Evolutionary conservation across 176 grass and related monocot species (phyloP).

Genomic region (Oryza punctata): DNA sequence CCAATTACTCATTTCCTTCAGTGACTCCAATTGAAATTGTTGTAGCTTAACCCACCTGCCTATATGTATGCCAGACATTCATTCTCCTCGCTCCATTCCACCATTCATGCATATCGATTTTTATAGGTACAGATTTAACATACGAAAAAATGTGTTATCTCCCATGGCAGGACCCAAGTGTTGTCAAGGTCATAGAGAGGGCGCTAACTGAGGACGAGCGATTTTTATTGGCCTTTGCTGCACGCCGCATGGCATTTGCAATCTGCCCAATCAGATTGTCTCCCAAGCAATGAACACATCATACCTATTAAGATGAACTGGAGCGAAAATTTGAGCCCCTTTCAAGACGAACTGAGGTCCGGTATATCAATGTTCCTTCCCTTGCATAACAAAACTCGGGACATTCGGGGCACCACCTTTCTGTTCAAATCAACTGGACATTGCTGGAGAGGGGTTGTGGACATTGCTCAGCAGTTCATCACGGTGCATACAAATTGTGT

Average conservation of each 20-base stretch:
- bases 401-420: not conserved
- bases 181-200: conserved; percentile 89
- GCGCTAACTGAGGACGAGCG: conserved; percentile 73
- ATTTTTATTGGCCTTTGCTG: conserved; percentile 83
- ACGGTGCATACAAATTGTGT: conserved; percentile 4
- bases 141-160: not conserved
- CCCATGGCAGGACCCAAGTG: conserved; percentile 67
- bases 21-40: not conserved
- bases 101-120: not conserved
- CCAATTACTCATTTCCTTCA: not conserved
- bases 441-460: too few relatives aligned
- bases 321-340: not conserved
- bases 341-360: not conserved
- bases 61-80: not conserved
- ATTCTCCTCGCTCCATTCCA: not conserved
- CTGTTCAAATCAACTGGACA: not conserved
- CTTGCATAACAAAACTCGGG: conserved; percentile 15
- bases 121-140: not conserved
- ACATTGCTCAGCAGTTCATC: conserved; percentile 1
- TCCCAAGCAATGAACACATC: conserved; percentile 52
- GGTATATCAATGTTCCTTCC: not conserved
- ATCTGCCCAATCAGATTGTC: conserved; percentile 78
- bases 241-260: conserved; percentile 81
- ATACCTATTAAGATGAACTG: not conserved
- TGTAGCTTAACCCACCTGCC: not conserved